Base-by-base conservation (phyloP, 345 rosid species). In the Toxicodendron radicans region DNA sequence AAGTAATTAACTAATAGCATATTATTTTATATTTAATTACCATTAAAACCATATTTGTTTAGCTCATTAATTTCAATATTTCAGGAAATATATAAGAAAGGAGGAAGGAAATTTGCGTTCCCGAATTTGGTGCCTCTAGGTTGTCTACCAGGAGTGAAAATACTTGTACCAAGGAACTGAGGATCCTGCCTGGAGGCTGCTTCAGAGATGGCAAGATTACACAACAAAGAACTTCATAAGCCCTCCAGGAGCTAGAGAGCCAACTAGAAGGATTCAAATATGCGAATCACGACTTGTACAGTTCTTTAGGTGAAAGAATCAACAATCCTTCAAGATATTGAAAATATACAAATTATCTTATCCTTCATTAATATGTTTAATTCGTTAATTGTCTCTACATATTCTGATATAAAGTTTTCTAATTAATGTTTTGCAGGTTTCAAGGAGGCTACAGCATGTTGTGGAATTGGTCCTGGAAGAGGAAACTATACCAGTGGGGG, bases 301-400 rank as follows among this genome's bases (percentile, higher is more conserved):
- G 58, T 7, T 9, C 76, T 10, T 0, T 7, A 6, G 17, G 3
- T 3, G 62, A 78, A 18, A 78, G 84, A 68, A 63, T 80, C 8
- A 63, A 66, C 24, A 13, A 82, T 45, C 85, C 85, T 65, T 70
- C 73, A 17, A 80, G 64, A 56, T 82, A 73, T 68, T 83, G 85
- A 75, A 48, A 10, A 48, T 48, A 48, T 48, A 48, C n/a, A 2
- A 75, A 35, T 35, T 6, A 35, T 35, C 4, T 35, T 32, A n/a
- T 32, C 4, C 4, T 32, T 32, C 35, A 32, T 4, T 32, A 1
- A n/a, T n/a, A n/a, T n/a, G n/a, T n/a, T n/a, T n/a, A n/a, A n/a
- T n/a, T n/a, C n/a, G n/a, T n/a, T n/a, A n/a, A n/a, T n/a, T n/a
- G n/a, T n/a, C n/a, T n/a, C n/a, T n/a, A n/a, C n/a, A n/a, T n/a